These are phyloP conservation scores for Clitoria ternatea DNA, from an alignment of 306 rosid species.

Conservation along the genomic window DNA sequence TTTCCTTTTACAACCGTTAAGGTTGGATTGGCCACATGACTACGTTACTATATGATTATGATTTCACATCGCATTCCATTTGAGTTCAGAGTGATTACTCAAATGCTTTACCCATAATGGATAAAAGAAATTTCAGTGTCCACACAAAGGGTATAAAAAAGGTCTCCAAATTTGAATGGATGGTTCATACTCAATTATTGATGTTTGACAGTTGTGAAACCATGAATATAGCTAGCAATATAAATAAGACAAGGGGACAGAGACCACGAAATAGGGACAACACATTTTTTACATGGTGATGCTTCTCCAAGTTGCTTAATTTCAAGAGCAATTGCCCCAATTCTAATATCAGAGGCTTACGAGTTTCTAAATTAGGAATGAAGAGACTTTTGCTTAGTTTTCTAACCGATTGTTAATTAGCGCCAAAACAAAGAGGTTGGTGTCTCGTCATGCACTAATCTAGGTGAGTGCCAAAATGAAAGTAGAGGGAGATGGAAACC, in stretches of 20 bases:
- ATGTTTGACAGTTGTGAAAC: slow-evolving; percentile 18
- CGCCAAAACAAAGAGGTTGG: slow-evolving; percentile 25
- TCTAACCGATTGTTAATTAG: slow-evolving; percentile 25
- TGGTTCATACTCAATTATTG: slow-evolving; percentile 23
- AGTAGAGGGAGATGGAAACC: slow-evolving; percentile 32
- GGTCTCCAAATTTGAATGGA: background rate
- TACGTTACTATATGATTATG: slow-evolving; percentile 28
- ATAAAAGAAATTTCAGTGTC: background rate
- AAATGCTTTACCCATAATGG: slow-evolving; percentile 12
- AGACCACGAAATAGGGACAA: slow-evolving; percentile 1
- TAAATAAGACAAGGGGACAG: background rate
- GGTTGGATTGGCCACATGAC: slow-evolving; percentile 21
- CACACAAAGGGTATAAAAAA: background rate
- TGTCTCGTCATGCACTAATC: slow-evolving; percentile 37
- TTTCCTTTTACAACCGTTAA: slow-evolving; percentile 27
- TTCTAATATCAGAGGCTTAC: slow-evolving; percentile 24
- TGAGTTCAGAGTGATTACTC: background rate
- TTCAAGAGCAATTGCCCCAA: slow-evolving; percentile 20
- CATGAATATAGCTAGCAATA: slow-evolving; percentile 1
- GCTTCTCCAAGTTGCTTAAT: slow-evolving; percentile 26
- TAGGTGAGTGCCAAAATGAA: slow-evolving; percentile 21
- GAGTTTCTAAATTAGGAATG: slow-evolving; percentile 41
- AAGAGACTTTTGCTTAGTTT: slow-evolving; percentile 28
- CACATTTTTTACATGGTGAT: background rate
- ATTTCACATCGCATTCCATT: slow-evolving; percentile 19